Base-by-base conservation (phyloP, 768 basidiomycete species). In the Mycena galopus region DNA sequence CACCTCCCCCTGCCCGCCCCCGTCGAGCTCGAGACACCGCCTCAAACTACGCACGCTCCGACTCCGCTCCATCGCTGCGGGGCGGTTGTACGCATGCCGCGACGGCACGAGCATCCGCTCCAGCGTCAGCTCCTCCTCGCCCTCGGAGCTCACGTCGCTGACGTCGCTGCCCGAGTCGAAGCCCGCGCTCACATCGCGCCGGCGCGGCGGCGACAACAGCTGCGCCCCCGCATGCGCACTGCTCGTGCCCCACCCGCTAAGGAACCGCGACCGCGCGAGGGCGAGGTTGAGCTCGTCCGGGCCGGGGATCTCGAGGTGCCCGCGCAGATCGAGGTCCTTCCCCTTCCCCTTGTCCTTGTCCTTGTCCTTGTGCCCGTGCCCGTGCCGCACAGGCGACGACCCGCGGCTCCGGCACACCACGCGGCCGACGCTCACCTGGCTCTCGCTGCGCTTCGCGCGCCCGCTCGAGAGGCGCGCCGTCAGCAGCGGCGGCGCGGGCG, bases 401-500 rank as follows among this genome's bases (percentile, higher is more conserved):
- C 74, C 74, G 64, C 74, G 74, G 63, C 67, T 69, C 39, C 74
- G 74, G 59, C 74, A 75, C 53, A 75, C 71, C 37, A 75, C 74
- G 29, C 74, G 71, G n/a, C 67, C 29, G 6, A 44, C 68, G 71
- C 74, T 75, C 35, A 75, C 71, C 32, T 69, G 67, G 47, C 74
- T 75, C 62, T 75, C 74, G 67, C 74, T 75, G 53, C 74, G 74
- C 55, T 33, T 50, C 17, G 74, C 70, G 33, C 71, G 70, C 17
- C 44, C 33, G 11, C 53, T 59, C 25, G 30, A 29, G 62, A 75
- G 67, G 21, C 71, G 74, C 25, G 74, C 59, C 14, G 74, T 75
- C 21, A 75, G 53, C 7, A 75, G 57, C 4, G 71, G 74, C 19
- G 71, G 71, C 21, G 65, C 69, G 11, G 30, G 55, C 39, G 39